phyloP scores from a whole-genome alignment of 805 yeast genomes.

The Candida tibetensis region DNA sequence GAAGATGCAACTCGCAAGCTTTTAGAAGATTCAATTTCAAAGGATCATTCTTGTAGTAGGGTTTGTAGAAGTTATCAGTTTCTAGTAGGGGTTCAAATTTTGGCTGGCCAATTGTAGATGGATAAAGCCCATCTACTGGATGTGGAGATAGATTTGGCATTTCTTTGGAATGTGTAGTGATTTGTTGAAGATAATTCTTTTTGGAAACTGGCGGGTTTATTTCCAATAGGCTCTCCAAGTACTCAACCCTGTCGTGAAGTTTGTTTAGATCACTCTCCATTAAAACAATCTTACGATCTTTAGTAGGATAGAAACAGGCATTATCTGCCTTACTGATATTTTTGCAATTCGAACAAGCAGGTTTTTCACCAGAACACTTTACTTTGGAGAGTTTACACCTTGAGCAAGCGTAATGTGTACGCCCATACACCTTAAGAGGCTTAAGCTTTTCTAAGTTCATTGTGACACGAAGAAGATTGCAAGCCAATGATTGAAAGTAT shows the following conservation, averaged over 20 bases:
- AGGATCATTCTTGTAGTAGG: conserved; percentile 26
- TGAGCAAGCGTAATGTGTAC: conserved; percentile 43
- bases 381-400: conserved; percentile 40
- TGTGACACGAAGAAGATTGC: neutral
- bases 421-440: conserved; percentile 41
- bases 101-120: neutral
- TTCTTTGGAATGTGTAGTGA: neutral
- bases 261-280: conserved; percentile 41
- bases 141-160: neutral
- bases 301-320: conserved; percentile 36
- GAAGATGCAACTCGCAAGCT: conserved; percentile 22
- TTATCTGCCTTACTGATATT: conserved; percentile 27
- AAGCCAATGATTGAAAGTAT: too few species aligned
- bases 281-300: conserved; percentile 41
- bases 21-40: conserved; percentile 22
- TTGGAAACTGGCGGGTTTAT: conserved; percentile 3
- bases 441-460: conserved; percentile 10
- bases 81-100: neutral
- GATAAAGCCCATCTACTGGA: neutral
- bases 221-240: conserved; percentile 20
- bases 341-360: conserved; percentile 41
- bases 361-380: conserved; percentile 42
- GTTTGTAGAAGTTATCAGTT: conserved; percentile 21
- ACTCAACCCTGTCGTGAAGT: conserved; percentile 30
- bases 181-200: neutral